Percentiles rank a stretch among this genome's conserved stretches.
Conservation (phyloP, 2,329 filamentous ascomycete species). For the Fusarium piperis region DNA sequence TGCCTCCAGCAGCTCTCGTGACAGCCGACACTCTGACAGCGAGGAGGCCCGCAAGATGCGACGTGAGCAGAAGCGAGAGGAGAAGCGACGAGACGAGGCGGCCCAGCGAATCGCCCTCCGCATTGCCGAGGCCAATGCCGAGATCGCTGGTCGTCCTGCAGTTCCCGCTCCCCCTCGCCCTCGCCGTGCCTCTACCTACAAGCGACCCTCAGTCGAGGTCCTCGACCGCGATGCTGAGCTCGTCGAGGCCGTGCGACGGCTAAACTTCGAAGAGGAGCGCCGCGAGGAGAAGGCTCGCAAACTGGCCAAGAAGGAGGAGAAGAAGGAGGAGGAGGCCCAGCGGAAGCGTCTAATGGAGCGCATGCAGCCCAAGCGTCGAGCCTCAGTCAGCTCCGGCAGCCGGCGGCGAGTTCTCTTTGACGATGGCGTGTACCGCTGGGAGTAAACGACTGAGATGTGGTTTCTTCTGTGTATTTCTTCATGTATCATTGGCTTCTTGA, state of each 20-base stretch:
- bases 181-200: constrained; percentile 36
- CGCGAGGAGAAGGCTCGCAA: constrained; percentile 46
- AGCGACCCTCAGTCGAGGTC: constrained; percentile 38
- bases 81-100: constrained; percentile 41
- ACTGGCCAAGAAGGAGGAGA: constrained; percentile 41
- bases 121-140: constrained; percentile 54
- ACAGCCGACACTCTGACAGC: constrained; percentile 46
- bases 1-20: constrained; percentile 49
- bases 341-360: constrained; percentile 52
- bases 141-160: constrained; percentile 52
- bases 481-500: constrained; percentile 35
- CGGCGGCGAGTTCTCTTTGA: constrained; percentile 51
- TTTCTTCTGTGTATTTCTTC: constrained; percentile 17
- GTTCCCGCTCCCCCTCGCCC: constrained; percentile 42
- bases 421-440: constrained; percentile 52
- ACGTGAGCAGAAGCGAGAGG: constrained; percentile 32
- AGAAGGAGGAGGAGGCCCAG: constrained; percentile 52
- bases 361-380: constrained; percentile 51
- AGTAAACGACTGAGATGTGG: constrained; percentile 44
- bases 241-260: constrained; percentile 44
- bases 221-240: constrained; percentile 46
- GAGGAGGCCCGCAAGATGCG: constrained; percentile 41
- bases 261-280: constrained; percentile 46
- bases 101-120: constrained; percentile 44
- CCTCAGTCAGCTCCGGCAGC: constrained; percentile 50